These are phyloP conservation scores for Syzygium aqueum DNA, from an alignment of 345 rosid species.

Conservation along the genomic window DNA sequence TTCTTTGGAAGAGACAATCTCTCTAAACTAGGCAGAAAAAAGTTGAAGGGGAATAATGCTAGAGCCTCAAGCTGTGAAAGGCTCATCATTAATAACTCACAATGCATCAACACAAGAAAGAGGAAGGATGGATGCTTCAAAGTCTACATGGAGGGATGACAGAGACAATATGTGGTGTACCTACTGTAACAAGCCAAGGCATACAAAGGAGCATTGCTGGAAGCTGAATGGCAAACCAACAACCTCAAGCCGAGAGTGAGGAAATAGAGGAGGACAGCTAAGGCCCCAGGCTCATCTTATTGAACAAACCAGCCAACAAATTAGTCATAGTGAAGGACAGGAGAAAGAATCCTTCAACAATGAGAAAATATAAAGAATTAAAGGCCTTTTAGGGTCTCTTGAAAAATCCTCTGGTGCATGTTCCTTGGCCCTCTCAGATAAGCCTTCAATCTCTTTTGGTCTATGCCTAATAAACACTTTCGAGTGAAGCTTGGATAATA, in stretches of 20 bases:
- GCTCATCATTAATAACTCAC: not conserved
- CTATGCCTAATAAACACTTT: too few species aligned
- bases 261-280: too few species aligned
- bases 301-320: not conserved
- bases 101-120: not conserved
- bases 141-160: not conserved
- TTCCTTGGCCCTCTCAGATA: too few species aligned
- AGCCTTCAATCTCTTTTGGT: too few species aligned
- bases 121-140: not conserved
- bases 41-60: not conserved
- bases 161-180: not conserved
- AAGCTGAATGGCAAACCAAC: not conserved
- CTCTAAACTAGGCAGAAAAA: not conserved
- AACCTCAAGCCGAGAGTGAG: not conserved
- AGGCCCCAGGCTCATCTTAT: not conserved
- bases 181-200: not conserved
- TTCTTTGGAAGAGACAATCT: not conserved
- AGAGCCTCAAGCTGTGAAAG: not conserved
- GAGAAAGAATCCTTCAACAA: not conserved
- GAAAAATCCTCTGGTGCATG: too few species aligned
- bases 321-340: not conserved
- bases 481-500: too few species aligned
- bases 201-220: not conserved
- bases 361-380: too few species aligned
- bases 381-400: too few species aligned